These are phyloP conservation scores for Fraxinus velutina DNA, from an alignment of 305 asterid genomes.

Conservation along the genomic window DNA sequence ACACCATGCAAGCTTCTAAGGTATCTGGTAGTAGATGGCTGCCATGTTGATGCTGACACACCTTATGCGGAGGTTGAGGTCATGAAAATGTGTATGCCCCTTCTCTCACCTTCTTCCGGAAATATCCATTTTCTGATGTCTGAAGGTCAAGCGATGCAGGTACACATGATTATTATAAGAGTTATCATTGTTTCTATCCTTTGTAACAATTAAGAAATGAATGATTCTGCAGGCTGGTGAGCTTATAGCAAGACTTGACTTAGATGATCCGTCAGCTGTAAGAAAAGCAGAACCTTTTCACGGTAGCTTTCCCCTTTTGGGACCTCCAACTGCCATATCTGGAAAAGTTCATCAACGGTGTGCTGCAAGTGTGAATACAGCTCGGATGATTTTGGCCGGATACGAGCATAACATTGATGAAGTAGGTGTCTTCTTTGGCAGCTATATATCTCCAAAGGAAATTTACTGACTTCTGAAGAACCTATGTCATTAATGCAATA, in stretches of 20 bases:
- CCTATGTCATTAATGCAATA: background rate
- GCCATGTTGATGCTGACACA: slow-evolving; percentile 89
- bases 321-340: slow-evolving; percentile 94
- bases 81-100: slow-evolving; percentile 99
- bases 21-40: slow-evolving; percentile 67
- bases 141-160: slow-evolving; percentile 99
- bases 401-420: slow-evolving; percentile 91
- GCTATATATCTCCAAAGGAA: slow-evolving; percentile 8
- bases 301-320: slow-evolving; percentile 84
- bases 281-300: slow-evolving; percentile 93
- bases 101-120: slow-evolving; percentile 96
- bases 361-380: slow-evolving; percentile 92
- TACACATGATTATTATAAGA: no score
- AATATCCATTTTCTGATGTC: slow-evolving; percentile 72
- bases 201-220: slow-evolving; percentile 19
- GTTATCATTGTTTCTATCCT: slow-evolving; percentile 17
- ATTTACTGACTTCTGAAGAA: slow-evolving; percentile 1
- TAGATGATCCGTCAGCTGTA: slow-evolving; percentile 97
- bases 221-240: slow-evolving; percentile 69
- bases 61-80: slow-evolving; percentile 98
- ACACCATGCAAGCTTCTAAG: slow-evolving; percentile 97
- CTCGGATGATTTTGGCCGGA: slow-evolving; percentile 97
- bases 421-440: slow-evolving; percentile 43
- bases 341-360: slow-evolving; percentile 97
- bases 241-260: slow-evolving; percentile 90